These are phyloP conservation scores for Volvox carteri DNA, from an alignment of 163 green algal genomes.

Conservation along the genomic window DNA sequence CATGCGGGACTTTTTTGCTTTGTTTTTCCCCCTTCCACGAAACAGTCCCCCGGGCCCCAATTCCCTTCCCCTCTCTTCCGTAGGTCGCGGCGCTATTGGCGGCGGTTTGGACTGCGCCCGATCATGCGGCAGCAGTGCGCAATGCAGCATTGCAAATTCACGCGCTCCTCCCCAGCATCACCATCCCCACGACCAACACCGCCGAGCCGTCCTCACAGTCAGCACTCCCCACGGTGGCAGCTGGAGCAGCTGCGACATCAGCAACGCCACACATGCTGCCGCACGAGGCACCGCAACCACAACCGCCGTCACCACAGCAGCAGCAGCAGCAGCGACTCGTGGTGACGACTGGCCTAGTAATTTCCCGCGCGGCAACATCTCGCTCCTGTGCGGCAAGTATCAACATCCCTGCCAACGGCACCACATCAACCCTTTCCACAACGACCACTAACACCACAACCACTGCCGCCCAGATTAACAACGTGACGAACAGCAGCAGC, in stretches of 20 bases:
- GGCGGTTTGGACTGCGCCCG: neutral
- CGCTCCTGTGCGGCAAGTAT: neutral
- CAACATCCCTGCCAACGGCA: too few relatives aligned
- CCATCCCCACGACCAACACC: neutral
- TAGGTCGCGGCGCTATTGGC: neutral
- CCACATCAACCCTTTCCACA: neutral
- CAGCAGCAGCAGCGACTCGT: neutral
- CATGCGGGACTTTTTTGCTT: neutral
- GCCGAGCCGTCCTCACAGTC: neutral
- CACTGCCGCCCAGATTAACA: too few relatives aligned
- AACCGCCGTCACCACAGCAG: neutral
- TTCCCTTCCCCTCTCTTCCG: neutral
- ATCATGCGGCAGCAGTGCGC: neutral
- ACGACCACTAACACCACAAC: neutral
- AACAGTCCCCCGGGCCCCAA: neutral
- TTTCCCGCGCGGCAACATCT: neutral
- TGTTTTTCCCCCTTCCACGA: neutral
- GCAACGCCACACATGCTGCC: neutral
- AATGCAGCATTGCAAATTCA: neutral
- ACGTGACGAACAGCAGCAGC: neutral
- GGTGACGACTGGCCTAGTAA: slow-evolving; percentile 6
- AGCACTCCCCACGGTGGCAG: neutral
- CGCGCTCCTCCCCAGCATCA: neutral
- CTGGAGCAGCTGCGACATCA: too few relatives aligned
- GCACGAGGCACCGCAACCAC: neutral